Evolutionary conservation across 352 stramenopile genomes (phyloP).

Genomic region (Phytophthora sp.): DNA sequence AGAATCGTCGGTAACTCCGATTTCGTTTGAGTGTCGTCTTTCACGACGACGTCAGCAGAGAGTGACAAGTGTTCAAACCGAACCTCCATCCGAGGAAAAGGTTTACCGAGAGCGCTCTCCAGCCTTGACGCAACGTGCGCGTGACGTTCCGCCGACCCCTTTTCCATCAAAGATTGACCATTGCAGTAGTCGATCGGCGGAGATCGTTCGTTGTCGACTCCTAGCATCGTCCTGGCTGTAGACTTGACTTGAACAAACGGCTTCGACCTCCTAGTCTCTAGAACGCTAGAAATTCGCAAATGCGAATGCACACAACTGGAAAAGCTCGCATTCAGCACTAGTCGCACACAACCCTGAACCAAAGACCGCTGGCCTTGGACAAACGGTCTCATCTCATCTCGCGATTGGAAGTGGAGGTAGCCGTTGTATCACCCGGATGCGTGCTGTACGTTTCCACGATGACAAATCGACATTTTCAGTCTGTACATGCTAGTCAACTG

Average conservation of each 20-base stretch:
- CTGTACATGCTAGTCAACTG: no score
- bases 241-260: not conserved
- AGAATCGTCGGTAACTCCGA: constrained; percentile 26
- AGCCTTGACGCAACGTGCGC: constrained; percentile 10
- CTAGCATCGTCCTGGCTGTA: not conserved
- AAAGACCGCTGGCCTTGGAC: not conserved
- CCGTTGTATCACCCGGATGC: not conserved
- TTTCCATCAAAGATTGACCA: not conserved
- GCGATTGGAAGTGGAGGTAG: not conserved
- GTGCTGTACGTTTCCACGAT: no score
- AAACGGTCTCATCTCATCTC: not conserved
- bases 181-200: not conserved
- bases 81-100: constrained; percentile 34
- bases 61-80: constrained; percentile 37
- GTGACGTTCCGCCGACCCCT: constrained; percentile 9
- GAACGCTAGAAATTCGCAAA: not conserved
- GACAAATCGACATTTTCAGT: no score
- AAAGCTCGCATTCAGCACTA: not conserved
- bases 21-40: constrained; percentile 9
- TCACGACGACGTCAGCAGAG: constrained; percentile 28
- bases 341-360: no score
- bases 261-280: no score
- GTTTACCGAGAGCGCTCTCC: constrained; percentile 12
- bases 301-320: not conserved
- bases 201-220: not conserved